These are phyloP conservation scores for Cornus kousa DNA, from an alignment of 148 eudicot species.

Conservation along the genomic window DNA sequence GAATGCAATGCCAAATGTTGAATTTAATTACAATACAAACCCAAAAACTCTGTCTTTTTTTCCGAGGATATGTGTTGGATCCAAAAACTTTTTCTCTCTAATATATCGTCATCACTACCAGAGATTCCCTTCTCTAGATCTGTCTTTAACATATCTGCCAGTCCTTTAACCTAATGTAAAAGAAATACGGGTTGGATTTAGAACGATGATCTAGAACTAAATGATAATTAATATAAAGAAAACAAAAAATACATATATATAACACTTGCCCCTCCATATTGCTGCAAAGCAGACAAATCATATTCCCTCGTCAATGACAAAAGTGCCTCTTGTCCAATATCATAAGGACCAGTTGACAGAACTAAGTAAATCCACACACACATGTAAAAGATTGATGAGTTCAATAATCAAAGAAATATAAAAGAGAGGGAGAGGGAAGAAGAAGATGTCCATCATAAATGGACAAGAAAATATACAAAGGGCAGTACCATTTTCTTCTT, in stretches of 20 bases:
- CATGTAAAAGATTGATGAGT: no score
- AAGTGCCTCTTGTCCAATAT: constrained; percentile 56
- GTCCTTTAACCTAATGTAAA: constrained; percentile 27
- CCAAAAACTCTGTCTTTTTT: constrained; percentile 80
- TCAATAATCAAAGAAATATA: no score
- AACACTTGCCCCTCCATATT: constrained; percentile 69
- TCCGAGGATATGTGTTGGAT: constrained; percentile 87
- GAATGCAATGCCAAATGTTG: not conserved
- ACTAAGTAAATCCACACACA: no score
- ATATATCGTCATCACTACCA: constrained; percentile 59
- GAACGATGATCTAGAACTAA: no score
- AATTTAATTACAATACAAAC: constrained; percentile 26
- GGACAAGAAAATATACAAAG: no score
- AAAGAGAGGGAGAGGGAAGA: no score
- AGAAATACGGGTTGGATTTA: no score
- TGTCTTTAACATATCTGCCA: constrained; percentile 57
- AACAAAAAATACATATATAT: not conserved
- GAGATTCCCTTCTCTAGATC: constrained; percentile 64
- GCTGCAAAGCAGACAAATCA: constrained; percentile 58
- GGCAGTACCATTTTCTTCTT: no score
- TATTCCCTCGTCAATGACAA: constrained; percentile 65
- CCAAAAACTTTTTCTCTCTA: constrained; percentile 65
- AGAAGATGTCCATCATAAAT: no score
- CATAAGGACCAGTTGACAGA: constrained; percentile 42
- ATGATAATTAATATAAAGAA: not conserved